Percentiles rank a stretch among this genome's conserved stretches.
Evolutionary conservation across 208 protist species (phyloP).

Genomic region (Leishmania gerbilli): DNA sequence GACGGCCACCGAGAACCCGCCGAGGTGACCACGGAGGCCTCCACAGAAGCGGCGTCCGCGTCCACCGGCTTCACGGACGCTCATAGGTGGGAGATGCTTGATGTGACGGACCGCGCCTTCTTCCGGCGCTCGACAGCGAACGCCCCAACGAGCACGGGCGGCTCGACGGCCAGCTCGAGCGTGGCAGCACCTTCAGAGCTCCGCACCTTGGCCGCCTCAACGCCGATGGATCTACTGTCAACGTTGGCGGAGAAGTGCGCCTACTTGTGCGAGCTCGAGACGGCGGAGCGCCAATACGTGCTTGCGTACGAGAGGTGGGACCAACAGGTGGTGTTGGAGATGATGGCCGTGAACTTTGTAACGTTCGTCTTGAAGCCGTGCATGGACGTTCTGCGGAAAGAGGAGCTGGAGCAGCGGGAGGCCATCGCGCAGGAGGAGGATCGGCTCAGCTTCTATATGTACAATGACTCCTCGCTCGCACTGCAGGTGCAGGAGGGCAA

Average conservation of each 20-base stretch:
- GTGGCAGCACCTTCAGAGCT: constrained; percentile 4
- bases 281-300: constrained; percentile 46
- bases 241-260: constrained; percentile 20
- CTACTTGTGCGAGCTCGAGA: constrained; percentile 51
- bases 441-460: constrained; percentile 47
- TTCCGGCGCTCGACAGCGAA: constrained; percentile 12
- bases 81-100: constrained; percentile 24
- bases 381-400: constrained; percentile 55
- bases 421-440: constrained; percentile 60
- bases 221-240: constrained; percentile 23
- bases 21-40: not conserved
- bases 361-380: constrained; percentile 76
- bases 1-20: not conserved
- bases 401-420: constrained; percentile 41
- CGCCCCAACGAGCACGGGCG: too few species aligned
- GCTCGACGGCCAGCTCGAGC: not conserved
- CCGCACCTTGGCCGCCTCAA: constrained; percentile 7
- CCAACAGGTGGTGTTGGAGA: constrained; percentile 55
- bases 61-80: constrained; percentile 22
- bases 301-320: constrained; percentile 64
- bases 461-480: constrained; percentile 47
- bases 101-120: constrained; percentile 18
- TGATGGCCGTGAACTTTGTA: constrained; percentile 81
- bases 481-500: constrained; percentile 32
- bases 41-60: constrained; percentile 7